phyloP scores from a whole-genome alignment of 345 rosid species.

The Camelina hispida region DNA sequence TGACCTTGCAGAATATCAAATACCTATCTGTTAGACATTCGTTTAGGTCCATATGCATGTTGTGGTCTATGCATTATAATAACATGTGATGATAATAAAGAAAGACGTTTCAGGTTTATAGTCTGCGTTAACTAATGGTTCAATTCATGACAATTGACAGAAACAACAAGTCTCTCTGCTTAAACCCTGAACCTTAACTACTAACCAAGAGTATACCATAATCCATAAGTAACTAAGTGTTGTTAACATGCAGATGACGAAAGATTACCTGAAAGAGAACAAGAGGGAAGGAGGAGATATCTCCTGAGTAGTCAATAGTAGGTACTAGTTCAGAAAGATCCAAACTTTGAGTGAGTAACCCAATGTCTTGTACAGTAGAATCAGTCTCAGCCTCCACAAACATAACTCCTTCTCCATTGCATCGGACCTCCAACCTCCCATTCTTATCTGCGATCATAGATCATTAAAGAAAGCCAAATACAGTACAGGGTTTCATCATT shows the following conservation, averaged over 20 bases:
- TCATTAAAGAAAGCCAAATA: not conserved
- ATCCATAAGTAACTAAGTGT: not conserved
- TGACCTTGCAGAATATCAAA: conserved; percentile 40
- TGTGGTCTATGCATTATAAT: not conserved
- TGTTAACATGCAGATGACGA: not conserved
- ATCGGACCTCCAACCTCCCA: conserved; percentile 50
- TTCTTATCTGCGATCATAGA: conserved; percentile 12
- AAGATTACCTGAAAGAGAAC: conserved; percentile 44
- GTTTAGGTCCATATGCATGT: not conserved
- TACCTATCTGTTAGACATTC: conserved; percentile 8
- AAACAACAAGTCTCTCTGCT: not conserved
- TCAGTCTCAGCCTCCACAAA: conserved; percentile 46
- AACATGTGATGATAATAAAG: not conserved
- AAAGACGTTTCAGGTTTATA: not conserved
- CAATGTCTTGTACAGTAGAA: conserved; percentile 33
- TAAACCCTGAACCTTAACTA: not conserved
- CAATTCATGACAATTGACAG: not conserved
- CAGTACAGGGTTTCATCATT: not conserved
- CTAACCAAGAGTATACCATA: not conserved
- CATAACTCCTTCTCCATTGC: conserved; percentile 54
- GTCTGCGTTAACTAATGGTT: not conserved
- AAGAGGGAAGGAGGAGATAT: conserved; percentile 45
- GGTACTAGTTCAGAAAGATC: conserved; percentile 43
- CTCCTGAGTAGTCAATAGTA: conserved; percentile 38
- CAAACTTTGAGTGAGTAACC: conserved; percentile 23